Conservation (phyloP, 2,329 filamentous ascomycete species). For the Aspergillus aculeatinus region DNA sequence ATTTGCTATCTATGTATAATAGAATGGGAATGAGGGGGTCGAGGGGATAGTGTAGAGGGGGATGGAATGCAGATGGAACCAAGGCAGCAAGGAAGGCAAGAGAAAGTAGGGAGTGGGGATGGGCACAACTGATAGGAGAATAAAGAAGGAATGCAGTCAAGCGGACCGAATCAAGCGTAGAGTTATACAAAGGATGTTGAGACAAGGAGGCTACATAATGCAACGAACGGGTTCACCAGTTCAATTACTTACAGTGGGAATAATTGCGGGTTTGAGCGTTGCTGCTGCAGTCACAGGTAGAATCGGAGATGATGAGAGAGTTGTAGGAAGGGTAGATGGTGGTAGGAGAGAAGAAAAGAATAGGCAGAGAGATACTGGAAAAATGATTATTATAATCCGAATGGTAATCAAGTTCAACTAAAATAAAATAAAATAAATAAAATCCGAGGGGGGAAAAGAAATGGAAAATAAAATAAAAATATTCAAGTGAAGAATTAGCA, state of each 20-base stretch:
- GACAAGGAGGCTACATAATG: slow-evolving; percentile 8
- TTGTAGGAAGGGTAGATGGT: slow-evolving; percentile 2
- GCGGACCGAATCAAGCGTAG: slow-evolving; percentile 8
- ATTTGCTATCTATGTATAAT: slow-evolving; percentile 18
- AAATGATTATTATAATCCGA: slow-evolving; percentile 3
- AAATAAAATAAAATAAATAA: slow-evolving; percentile 5
- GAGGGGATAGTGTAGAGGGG: slow-evolving; percentile 9
- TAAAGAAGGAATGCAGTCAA: slow-evolving; percentile 19
- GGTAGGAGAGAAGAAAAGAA: slow-evolving; percentile 3
- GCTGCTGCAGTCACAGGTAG: neutral
- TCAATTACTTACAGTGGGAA: slow-evolving; percentile 2
- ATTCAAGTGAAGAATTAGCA: slow-evolving; percentile 11
- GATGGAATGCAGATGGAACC: slow-evolving; percentile 14
- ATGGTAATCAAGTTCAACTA: neutral
- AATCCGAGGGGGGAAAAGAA: slow-evolving; percentile 10
- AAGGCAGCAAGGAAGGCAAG: slow-evolving; percentile 12
- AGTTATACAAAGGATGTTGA: slow-evolving; percentile 9
- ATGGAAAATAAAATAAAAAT: slow-evolving; percentile 8
- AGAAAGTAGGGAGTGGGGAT: slow-evolving; percentile 15
- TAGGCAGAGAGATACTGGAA: slow-evolving; percentile 7
- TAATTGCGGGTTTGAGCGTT: neutral
- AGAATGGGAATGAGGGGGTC: slow-evolving; percentile 18
- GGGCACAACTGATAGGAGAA: slow-evolving; percentile 15
- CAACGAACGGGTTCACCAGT: neutral
- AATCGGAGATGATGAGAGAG: neutral